Evolutionary conservation across 2,329 filamentous ascomycete species (phyloP), one percentile per base, ranked within the genome.

Genomic region (Penicillium sp.): DNA sequence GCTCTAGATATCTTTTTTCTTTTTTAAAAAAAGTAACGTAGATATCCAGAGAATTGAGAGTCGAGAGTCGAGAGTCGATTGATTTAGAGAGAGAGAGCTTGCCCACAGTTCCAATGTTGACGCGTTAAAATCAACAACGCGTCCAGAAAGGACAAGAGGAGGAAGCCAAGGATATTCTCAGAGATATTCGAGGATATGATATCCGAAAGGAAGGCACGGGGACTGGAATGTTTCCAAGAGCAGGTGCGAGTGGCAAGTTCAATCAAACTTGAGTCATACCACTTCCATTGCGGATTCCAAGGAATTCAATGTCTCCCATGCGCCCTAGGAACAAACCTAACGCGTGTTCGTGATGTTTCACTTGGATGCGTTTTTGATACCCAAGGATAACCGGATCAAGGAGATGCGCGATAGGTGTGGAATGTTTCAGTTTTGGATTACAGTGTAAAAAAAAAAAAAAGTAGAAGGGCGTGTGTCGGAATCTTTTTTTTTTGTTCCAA

Each of bases 401-500:
- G 21, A 13, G 38, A 29, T 56, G 40, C 31, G 47, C 31, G 31
- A 35, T 21, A 47, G 13, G 58, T 45, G 52, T 29, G 54, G 57
- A 54, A 54, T 60, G 59, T 65, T 61, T 62, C 59, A 62, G 51
- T 54, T 54, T 21, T 21, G 10, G 6, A 25, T 19, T 4, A 33
- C 6, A 47, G 27, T 19, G 40, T 38, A 1, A 6, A 25, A 19
- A 31, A 33, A 15, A 33, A 31, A 31, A 17, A 33, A 29, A 12
- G 23, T 4, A 27, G 27, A n/a, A 42, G 21, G 53, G 37, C 38
- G 38, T 29, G n/a, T 27, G 31, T 47, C 8, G 21, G 29, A 43
- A 37, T 10, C 25, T 17, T 47, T 42, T 13, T 10, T 35, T 35
- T 33, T 33, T 35, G 7, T 41, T 41, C 38, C 46, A 29, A 38